Evolutionary conservation across 495 filamentous ascomycete genomes (phyloP), one percentile per base, ranked within the genome.

Genomic region (Lasiosphaeria ovina): DNA sequence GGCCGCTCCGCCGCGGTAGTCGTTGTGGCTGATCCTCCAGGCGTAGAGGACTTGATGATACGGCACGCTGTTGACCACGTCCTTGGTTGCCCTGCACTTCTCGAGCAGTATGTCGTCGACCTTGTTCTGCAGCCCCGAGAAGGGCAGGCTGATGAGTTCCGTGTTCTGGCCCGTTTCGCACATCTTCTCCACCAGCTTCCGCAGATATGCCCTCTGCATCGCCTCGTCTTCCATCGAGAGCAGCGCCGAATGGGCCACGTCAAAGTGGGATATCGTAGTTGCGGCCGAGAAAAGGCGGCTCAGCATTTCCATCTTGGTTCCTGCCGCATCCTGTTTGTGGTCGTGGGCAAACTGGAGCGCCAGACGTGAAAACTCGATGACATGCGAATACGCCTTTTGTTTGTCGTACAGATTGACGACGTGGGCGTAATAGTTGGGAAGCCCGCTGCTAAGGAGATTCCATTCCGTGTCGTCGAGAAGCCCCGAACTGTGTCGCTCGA

Each of bases 1-100:
- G 49, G 87, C 83, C 0, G 94, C 92, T 3, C 90, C 94, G 52
- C 93, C 94, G 42, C 93, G 90, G 75, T 90, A 94, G 71, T 98
- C 90, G 57, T 84, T 82, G 54, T 87, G 88, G 62, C 85, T 83
- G 58, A 97, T 86, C 55, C 95, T 86, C 82, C 91, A 98, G 24
- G 92, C 85, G 64, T 96, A 94, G 34, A 98, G 84, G 48, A 96
- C 86, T 65, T 91, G 88, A 68, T 88, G 88, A 72, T 89, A 93
- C 6, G 85, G 87, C 1, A 83, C 78, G 32, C 81, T 83, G 24
- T 76, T 75, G 47, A 78, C 69, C 36, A 89, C 79, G 62, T 86
- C 86, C 24, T 81, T 69, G 32, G 81, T 80, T 9, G 78, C 76
- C 35, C 78, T 77, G 66, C 84, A 87, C 70, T 84, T 82, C 35